Evolutionary conservation across 2,329 filamentous ascomycete genomes (phyloP), one percentile per base, ranked within the genome.

Genomic region (Lachnellula hyalina): DNA sequence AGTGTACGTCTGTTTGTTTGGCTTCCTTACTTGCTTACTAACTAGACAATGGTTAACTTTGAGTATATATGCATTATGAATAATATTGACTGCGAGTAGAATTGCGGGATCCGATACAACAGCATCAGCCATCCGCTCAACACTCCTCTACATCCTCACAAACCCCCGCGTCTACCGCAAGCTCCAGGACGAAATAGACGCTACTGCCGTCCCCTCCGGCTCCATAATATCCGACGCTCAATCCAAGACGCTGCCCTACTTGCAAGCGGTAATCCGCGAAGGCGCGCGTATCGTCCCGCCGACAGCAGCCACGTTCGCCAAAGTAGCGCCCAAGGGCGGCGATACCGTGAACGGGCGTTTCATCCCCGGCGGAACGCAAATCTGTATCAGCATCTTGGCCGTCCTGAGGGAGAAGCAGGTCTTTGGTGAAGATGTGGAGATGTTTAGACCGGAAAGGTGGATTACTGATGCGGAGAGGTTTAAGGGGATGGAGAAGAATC

Each of bases 81-180:
- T n/a, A 2, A n/a, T 38, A 21, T 19, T 41, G 23, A 51, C 19
- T 17, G 14, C n/a, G 47, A 6, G 34, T 25, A 53, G 53, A 45
- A 70, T 81, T 6, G 81, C 81, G 2, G 82, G 81, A 3, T 79
- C 79, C 0, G 82, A 84, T 58, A 83, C 80, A 0, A 82, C 80
- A 0, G 79, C 81, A 0, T 79, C 77, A 0, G 75, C 76, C 1
- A 75, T 85, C 15, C 76, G 63, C 8, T 52, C 56, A 6, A 63
- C 57, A 15, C 44, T 62, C 17, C 51, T 62, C 2, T 56, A 60
- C 23, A 52, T 63, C 14, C 46, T 61, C 17, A 60, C 57, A 19
- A 59, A 59, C 17, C 63, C 60, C 9, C 56, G 34, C 15, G 49
- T 61, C 9, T 52, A 55, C 38, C 19, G 42, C 7, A 57, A 51